phyloP scores from a whole-genome alignment of 176 grass and related monocot genomes.

The Phoenix roebelenii region DNA sequence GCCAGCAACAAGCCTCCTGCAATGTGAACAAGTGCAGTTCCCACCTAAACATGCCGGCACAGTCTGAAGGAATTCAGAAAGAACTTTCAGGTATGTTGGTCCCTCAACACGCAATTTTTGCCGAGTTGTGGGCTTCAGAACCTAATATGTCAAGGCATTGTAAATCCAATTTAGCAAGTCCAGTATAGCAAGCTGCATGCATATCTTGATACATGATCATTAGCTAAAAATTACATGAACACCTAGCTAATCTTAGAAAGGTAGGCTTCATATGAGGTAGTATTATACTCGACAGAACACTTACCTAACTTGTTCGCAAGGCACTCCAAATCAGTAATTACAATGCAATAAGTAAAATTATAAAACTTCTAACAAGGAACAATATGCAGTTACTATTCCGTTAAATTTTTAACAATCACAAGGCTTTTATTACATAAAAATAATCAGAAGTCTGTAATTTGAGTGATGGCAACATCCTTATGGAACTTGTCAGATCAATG shows the following conservation, averaged over 20 bases:
- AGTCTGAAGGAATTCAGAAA: conserved; percentile 51
- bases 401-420: neutral
- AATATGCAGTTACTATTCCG: neutral
- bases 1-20: conserved; percentile 32
- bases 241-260: too few relatives aligned
- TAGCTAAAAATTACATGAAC: too few relatives aligned
- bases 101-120: conserved; percentile 82
- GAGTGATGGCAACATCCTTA: too few relatives aligned
- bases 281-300: too few relatives aligned
- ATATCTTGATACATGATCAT: too few relatives aligned
- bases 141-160: conserved; percentile 23
- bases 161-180: neutral
- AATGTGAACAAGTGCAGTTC: conserved; percentile 62
- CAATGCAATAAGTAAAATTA: neutral
- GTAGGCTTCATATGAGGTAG: too few relatives aligned
- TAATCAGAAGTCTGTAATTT: too few relatives aligned
- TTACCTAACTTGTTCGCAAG: too few relatives aligned
- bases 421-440: too few relatives aligned
- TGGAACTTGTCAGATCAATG: too few relatives aligned
- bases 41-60: conserved; percentile 67
- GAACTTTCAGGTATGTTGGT: conserved; percentile 58
- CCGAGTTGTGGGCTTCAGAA: conserved; percentile 68
- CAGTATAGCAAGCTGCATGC: too few relatives aligned
- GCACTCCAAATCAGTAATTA: too few relatives aligned
- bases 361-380: neutral